Base-by-base conservation (phyloP, 2,329 filamentous ascomycete genomes). In the Furcasterigmium sp. region DNA sequence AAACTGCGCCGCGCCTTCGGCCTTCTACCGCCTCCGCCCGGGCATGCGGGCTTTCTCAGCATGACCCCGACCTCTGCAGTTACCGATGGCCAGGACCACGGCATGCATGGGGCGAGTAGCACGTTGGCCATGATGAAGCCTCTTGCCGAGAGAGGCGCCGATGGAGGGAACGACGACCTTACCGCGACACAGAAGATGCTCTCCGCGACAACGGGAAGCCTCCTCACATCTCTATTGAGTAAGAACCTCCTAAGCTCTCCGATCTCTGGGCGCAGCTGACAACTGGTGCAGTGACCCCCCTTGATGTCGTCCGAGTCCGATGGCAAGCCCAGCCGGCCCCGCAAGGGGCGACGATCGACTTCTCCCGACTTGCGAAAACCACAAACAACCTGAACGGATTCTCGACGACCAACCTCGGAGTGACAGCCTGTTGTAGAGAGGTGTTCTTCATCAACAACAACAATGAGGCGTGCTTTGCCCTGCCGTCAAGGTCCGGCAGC, bases 381-480 rank as follows among this genome's bases (percentile, higher is more conserved):
- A 67, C 76, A 53, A 59, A 75, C 53, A 81, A 78, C 58, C 61
- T 83, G 53, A 82, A 80, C 49, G 80, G 84, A 51, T 77, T 93
- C 39, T 88, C 89, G 43, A 82, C 78, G 3, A 63, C 86, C 23
- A 88, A 91, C 56, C 78, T 97, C 39, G 93, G 93, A 47, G 88
- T 97, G 43, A 95, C 91, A 14, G 83, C 91, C 30, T 98, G 93
- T 67, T 98, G 93, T 61, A 84, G 93, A 48, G 91, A 98, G 63
- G 91, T 98, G 28, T 98, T 97, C 64, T 98, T 95, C 75, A 82
- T 91, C 50, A 91, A 89, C 52, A 91, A 94, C 59, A 87, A 84
- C 62, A 78, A 84, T 19, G 84, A 89, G 46, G 81, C 85, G 51
- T 95, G 91, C 60, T 72, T 95, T 49, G 85, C 86, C n/a, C 79